Conservation (phyloP, 2,329 filamentous ascomycete species). For the Neopestalotiopsis sp. region DNA sequence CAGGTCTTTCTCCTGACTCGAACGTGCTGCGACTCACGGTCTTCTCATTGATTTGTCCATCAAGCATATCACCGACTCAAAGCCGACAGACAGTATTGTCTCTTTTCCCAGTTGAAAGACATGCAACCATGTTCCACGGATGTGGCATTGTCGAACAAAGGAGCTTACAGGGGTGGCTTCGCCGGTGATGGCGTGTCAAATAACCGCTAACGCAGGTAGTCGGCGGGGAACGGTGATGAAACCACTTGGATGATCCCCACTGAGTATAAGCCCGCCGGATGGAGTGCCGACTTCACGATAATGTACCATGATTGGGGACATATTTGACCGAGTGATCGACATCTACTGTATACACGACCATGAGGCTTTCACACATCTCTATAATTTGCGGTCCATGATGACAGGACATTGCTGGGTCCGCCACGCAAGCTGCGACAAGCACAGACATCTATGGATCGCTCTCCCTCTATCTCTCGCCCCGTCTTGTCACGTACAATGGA, state of each 20-base stretch:
- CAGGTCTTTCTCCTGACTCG: slow-evolving; percentile 1
- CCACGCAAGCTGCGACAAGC: background rate
- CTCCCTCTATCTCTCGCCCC: background rate
- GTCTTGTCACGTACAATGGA: too few relatives aligned
- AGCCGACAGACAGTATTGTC: background rate
- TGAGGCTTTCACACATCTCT: background rate
- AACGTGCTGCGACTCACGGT: background rate
- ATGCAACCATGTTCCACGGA: background rate
- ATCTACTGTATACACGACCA: background rate
- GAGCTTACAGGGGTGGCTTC: background rate
- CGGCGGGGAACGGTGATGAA: slow-evolving; percentile 2
- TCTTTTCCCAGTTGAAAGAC: background rate
- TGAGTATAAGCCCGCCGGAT: background rate
- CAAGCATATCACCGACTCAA: background rate
- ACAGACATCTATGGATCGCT: background rate
- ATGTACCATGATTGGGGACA: background rate
- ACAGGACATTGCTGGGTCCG: background rate
- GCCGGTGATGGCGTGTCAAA: slow-evolving; percentile 14
- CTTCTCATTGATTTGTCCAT: background rate
- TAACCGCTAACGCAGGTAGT: slow-evolving; percentile 10
- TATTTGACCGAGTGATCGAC: background rate
- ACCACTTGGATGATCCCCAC: background rate
- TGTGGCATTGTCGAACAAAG: slow-evolving; percentile 5
- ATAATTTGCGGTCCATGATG: background rate
- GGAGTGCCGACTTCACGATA: background rate